Percentiles rank a stretch among this genome's conserved stretches.
These are phyloP conservation scores for Scleroderma citrinum DNA, from an alignment of 768 basidiomycete genomes.

Conservation along the genomic window DNA sequence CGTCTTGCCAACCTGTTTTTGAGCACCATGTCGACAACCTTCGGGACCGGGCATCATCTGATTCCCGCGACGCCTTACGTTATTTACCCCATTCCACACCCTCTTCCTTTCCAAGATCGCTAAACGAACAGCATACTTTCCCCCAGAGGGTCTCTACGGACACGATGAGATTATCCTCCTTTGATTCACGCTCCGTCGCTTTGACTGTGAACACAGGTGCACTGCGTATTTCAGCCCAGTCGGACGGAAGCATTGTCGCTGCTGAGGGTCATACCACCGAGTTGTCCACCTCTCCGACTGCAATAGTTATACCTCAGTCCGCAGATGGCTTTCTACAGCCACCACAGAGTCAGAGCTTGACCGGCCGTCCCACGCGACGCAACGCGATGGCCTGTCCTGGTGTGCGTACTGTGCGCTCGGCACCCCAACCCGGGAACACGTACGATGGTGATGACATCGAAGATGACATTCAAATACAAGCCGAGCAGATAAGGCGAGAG, in stretches of 20 bases:
- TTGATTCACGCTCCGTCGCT: slow-evolving; percentile 17
- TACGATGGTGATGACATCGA: slow-evolving; percentile 38
- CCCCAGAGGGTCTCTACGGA: slow-evolving; percentile 48
- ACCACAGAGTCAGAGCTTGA: slow-evolving; percentile 21
- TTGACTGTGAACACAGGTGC: slow-evolving; percentile 12
- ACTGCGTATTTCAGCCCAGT: slow-evolving; percentile 5
- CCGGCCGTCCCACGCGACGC: slow-evolving; percentile 46
- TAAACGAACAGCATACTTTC: slow-evolving; percentile 18
- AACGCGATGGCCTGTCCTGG: slow-evolving; percentile 61
- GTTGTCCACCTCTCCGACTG: slow-evolving; percentile 17
- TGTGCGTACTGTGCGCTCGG: slow-evolving; percentile 24
- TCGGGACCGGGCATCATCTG: slow-evolving; percentile 25
- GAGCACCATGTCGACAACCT: slow-evolving; percentile 26
- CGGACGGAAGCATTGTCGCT: slow-evolving; percentile 8
- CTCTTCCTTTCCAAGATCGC: slow-evolving; percentile 15
- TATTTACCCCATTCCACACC: slow-evolving; percentile 14
- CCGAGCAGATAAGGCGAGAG: slow-evolving; percentile 80
- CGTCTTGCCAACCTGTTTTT: slow-evolving; percentile 24
- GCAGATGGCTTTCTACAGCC: slow-evolving; percentile 52
- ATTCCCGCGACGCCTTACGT: slow-evolving; percentile 21
- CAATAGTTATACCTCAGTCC: slow-evolving; percentile 24
- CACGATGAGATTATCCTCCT: slow-evolving; percentile 33
- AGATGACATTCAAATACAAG: slow-evolving; percentile 77
- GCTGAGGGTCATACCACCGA: slow-evolving; percentile 18
- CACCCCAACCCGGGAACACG: slow-evolving; percentile 30